Evolutionary conservation across 2,329 filamentous ascomycete species (phyloP).

Genomic region (Podosphaera aphanis): DNA sequence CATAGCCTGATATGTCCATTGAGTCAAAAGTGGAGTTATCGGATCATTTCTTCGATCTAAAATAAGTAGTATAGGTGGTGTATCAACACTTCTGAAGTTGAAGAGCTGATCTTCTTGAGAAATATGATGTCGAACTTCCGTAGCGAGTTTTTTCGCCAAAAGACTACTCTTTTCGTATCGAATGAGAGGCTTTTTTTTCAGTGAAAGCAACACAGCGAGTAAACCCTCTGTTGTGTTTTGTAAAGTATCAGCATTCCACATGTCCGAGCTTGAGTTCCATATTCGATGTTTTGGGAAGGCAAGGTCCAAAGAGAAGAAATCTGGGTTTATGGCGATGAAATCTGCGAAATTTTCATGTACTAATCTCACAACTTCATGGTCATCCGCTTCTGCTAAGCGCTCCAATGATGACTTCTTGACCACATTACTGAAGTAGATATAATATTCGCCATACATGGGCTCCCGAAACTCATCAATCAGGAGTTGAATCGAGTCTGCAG

Average conservation of each 20-base stretch:
- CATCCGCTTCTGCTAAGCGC: constrained; percentile 81
- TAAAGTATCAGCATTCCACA: constrained; percentile 76
- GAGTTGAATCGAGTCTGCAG: constrained; percentile 74
- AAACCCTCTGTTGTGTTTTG: constrained; percentile 73
- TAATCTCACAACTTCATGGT: constrained; percentile 83
- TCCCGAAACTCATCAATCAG: constrained; percentile 89
- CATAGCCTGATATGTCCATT: constrained; percentile 99
- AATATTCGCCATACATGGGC: constrained; percentile 92
- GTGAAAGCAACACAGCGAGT: constrained; percentile 57
- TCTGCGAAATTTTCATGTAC: constrained; percentile 96
- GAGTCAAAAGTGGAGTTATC: constrained; percentile 76
- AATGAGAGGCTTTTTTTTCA: constrained; percentile 94
- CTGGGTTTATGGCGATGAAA: constrained; percentile 83
- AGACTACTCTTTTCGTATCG: constrained; percentile 81
- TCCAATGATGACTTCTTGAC: constrained; percentile 91
- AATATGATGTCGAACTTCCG: constrained; percentile 76
- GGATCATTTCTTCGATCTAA: constrained; percentile 85
- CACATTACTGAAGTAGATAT: constrained; percentile 93
- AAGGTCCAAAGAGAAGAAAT: constrained; percentile 64
- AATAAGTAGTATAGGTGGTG: constrained; percentile 73
- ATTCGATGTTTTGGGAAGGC: constrained; percentile 49
- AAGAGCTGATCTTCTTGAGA: constrained; percentile 92
- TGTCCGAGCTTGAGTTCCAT: constrained; percentile 62
- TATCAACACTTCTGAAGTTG: constrained; percentile 86
- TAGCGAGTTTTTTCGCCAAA: constrained; percentile 76